Evolutionary conservation across 768 basidiomycete species (phyloP), one percentile per base, ranked within the genome.

Genomic region (Erythrobasidium yunnanense): DNA sequence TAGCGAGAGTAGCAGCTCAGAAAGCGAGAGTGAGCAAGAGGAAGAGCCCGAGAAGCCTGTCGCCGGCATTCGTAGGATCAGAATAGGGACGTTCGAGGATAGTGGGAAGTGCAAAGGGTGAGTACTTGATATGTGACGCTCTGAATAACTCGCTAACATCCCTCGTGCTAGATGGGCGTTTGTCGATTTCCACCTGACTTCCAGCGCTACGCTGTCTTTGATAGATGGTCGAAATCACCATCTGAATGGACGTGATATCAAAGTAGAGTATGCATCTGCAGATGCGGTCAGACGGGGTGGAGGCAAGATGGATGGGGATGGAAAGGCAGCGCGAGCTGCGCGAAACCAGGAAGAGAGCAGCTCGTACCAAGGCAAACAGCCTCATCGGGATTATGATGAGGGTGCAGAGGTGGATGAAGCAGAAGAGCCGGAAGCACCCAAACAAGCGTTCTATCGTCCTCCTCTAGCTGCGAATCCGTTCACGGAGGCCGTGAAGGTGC

Each of bases 21-120:
- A 22, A 2, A 69, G 70, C 6, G 74, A 74, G 57, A 66, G 75
- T 55, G 70, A 69, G 7, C 70, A 72, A 27, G 69, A 74, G 35
- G 70, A 63, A 2, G 69, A 70, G 42, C 47, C 49, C 30, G 60
- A 60, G 51, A 51, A 66, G 45, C 33, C 38, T 20, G 65, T 55
- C 54, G n/a, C 18, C 6, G 78, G 78, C 0, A 71, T 81, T 67
- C 73, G 87, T 68, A 90, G 90, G 74, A 78, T 99, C 29, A 84
- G 93, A 4, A 82, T 99, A 82, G 91, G 90, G 2, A 92, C 91
- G 18, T 99, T 99, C 70, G 90, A 96, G 75, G 93, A 99, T 76
- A 87, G 84, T 53, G 95, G 93, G 7, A 77, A 83, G 57, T 97
- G 93, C 78, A 99, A 97, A 81, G 93, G 93, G 93, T 95, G 73